A percentile compares a stretch with the other conserved stretches of the same genome.
Evolutionary conservation across 768 basidiomycete species (phyloP).

Genomic region (Trametes gibbosa): DNA sequence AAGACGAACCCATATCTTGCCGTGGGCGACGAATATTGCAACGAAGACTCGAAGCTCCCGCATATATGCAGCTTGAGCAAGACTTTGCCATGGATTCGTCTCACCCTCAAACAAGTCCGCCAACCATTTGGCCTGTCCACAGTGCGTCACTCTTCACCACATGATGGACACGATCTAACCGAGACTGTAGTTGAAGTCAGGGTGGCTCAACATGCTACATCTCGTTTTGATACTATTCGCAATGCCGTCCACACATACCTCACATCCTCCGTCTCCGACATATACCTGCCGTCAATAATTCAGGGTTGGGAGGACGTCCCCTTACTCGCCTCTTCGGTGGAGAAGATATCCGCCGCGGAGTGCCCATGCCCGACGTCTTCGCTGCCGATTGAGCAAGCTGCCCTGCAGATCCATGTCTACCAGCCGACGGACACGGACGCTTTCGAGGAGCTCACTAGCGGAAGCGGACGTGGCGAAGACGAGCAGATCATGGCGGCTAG

Average conservation of each 20-base stretch:
- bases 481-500: constrained; percentile 86
- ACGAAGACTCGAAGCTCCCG: background rate
- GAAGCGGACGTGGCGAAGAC: constrained; percentile 50
- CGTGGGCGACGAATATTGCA: background rate
- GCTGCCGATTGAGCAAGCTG: constrained; percentile 53
- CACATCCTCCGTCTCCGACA: constrained; percentile 54
- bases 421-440: constrained; percentile 68
- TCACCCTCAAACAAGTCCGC: background rate
- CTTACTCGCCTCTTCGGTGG: constrained; percentile 70
- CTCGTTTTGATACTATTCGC: constrained; percentile 75
- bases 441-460: constrained; percentile 68
- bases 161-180: background rate
- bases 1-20: too few species aligned
- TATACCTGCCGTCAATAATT: constrained; percentile 68
- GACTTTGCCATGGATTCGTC: constrained; percentile 29
- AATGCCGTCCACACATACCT: constrained; percentile 58
- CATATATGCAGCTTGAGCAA: constrained; percentile 20
- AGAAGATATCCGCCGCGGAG: constrained; percentile 72
- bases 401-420: constrained; percentile 85
- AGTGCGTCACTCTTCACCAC: constrained; percentile 37
- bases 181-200: constrained; percentile 73
- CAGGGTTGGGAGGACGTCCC: constrained; percentile 78
- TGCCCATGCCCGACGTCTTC: constrained; percentile 52
- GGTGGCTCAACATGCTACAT: constrained; percentile 61
- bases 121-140: constrained; percentile 62